These are phyloP conservation scores for Vitis labrusca DNA, from an alignment of 164 flowering plant genomes.

Conservation along the genomic window DNA sequence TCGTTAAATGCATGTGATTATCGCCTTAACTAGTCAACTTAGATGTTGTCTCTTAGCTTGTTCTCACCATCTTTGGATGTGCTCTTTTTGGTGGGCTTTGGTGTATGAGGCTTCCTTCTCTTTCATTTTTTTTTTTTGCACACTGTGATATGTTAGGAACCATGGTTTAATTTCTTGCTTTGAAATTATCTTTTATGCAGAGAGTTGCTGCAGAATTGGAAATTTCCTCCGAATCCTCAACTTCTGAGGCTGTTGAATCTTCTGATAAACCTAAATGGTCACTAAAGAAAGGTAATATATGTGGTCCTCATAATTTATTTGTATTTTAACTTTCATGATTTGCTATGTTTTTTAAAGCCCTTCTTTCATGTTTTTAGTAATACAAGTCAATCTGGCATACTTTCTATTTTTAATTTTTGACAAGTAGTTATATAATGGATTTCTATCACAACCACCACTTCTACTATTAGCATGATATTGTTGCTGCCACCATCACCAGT, in stretches of 20 bases:
- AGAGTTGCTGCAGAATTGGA: constrained; percentile 62
- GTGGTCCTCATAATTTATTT: not conserved
- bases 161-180: constrained; percentile 8
- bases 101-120: too few relatives aligned
- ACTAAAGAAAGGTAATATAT: constrained; percentile 65
- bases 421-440: too few relatives aligned
- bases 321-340: not conserved
- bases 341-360: not conserved
- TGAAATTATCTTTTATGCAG: constrained; percentile 33
- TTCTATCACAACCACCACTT: too few relatives aligned
- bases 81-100: too few relatives aligned
- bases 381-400: too few relatives aligned
- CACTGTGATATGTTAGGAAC: not conserved
- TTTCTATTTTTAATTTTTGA: too few relatives aligned
- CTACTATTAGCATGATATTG: too few relatives aligned
- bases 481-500: too few relatives aligned
- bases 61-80: too few relatives aligned
- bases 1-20: too few relatives aligned
- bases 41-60: too few relatives aligned
- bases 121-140: not conserved
- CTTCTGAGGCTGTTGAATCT: constrained; percentile 44
- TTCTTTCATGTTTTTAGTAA: not conserved
- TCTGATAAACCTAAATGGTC: constrained; percentile 45
- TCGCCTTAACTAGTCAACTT: too few relatives aligned
- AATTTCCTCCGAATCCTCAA: constrained; percentile 45